A percentile compares a stretch with the other conserved stretches of the same genome.
Evolutionary conservation across 2,329 filamentous ascomycete species (phyloP).

Genomic region (Trichoderma atroviride): DNA sequence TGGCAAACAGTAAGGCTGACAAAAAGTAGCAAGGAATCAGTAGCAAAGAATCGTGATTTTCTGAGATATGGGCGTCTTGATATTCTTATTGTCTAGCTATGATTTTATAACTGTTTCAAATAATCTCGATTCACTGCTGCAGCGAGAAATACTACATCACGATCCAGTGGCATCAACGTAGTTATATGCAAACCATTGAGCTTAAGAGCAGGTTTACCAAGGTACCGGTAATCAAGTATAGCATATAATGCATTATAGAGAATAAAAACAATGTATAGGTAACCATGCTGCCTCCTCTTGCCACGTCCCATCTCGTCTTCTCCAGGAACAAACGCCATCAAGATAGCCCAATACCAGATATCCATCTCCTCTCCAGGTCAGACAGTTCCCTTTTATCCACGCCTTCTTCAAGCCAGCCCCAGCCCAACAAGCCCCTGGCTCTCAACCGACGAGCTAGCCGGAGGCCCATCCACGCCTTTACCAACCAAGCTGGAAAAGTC

Average conservation of each 20-base stretch:
- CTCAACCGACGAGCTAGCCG: constrained; percentile 32
- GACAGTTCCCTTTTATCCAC: not conserved
- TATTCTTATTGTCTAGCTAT: no score
- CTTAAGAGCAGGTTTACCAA: not conserved
- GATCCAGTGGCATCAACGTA: no score
- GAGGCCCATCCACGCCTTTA: constrained; percentile 47
- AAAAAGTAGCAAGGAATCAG: no score
- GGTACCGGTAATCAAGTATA: not conserved
- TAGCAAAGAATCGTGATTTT: no score
- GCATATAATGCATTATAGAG: not conserved
- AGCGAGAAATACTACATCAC: no score
- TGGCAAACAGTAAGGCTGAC: no score
- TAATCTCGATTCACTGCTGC: no score
- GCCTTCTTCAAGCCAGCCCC: constrained; percentile 32
- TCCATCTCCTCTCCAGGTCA: not conserved
- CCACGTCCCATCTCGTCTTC: not conserved
- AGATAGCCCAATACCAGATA: not conserved
- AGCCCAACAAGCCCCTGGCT: constrained; percentile 34
- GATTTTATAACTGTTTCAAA: no score
- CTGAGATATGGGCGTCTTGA: no score
- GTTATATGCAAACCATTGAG: no score
- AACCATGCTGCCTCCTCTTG: constrained; percentile 1
- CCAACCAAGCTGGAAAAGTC: constrained; percentile 87
- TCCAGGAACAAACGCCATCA: not conserved
- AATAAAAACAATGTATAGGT: not conserved